A percentile compares a stretch with the other conserved stretches of the same genome.
Evolutionary conservation across 2,329 filamentous ascomycete genomes (phyloP).

Genomic region (Phaeosphaeriaceae sp.): DNA sequence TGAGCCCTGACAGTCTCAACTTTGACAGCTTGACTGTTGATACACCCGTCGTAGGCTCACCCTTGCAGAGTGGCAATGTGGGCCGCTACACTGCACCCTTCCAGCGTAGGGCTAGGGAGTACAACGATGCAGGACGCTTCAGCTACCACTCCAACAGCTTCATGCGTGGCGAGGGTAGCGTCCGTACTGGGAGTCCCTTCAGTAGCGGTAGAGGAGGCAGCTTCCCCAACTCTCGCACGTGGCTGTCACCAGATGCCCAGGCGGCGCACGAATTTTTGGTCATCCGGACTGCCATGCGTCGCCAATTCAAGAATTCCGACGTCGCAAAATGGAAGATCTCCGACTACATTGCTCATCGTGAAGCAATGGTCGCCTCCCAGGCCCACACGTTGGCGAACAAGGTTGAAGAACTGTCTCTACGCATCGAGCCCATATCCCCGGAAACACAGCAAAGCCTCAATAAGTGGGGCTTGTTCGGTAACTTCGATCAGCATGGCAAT

Average conservation of each 20-base stretch:
- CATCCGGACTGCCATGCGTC: constrained; percentile 45
- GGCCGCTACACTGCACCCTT: constrained; percentile 12
- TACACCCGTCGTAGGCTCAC: constrained; percentile 5
- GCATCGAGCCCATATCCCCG: constrained; percentile 8
- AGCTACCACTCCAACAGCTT: constrained; percentile 2
- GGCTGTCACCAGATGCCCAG: constrained; percentile 35
- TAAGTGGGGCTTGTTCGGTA: constrained; percentile 26
- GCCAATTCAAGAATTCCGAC: constrained; percentile 42
- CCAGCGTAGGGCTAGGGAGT: constrained; percentile 8
- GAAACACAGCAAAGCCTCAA: constrained; percentile 18
- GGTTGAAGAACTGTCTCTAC: constrained; percentile 10
- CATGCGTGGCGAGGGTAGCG: not conserved
- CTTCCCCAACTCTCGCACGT: constrained; percentile 28
- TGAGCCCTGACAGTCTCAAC: constrained; percentile 17
- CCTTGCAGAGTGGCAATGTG: not conserved
- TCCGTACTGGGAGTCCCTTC: constrained; percentile 5
- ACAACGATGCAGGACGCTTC: not conserved
- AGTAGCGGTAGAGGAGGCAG: constrained; percentile 5
- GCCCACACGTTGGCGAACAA: constrained; percentile 20
- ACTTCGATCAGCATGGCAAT: constrained; percentile 32
- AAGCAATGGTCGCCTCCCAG: constrained; percentile 29
- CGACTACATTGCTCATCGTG: constrained; percentile 42
- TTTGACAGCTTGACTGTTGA: constrained; percentile 17
- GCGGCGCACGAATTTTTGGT: constrained; percentile 36
- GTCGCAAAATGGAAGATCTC: constrained; percentile 40